Conservation (phyloP, 495 filamentous ascomycete genomes). For the Neurospora sp. region DNA sequence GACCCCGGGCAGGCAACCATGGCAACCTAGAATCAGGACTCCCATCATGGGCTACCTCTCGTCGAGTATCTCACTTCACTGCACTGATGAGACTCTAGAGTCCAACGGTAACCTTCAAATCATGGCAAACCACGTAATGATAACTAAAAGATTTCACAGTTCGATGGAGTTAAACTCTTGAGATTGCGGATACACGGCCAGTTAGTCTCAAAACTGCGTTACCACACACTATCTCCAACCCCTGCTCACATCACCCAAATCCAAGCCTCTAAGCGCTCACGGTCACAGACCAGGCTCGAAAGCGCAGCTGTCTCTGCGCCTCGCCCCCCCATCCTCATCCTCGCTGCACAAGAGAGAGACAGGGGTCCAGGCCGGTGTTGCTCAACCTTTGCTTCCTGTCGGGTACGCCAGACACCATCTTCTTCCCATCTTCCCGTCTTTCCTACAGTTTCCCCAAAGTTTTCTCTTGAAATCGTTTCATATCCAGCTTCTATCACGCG, state of each 20-base stretch:
- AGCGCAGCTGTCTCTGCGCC: constrained; percentile 1
- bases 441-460: background rate
- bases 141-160: background rate
- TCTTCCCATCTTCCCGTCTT: background rate
- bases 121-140: background rate
- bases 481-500: background rate
- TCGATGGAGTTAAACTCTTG: background rate
- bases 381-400: background rate
- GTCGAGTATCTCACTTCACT: background rate
- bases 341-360: background rate
- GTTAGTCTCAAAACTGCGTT: background rate
- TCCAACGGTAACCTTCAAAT: background rate
- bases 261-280: constrained; percentile 1
- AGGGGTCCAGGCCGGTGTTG: background rate
- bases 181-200: background rate
- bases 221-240: background rate
- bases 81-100: background rate
- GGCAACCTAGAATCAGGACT: background rate
- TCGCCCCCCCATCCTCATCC: background rate
- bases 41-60: background rate
- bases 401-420: background rate
- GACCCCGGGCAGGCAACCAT: background rate
- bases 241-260: background rate
- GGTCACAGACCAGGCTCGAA: constrained; percentile 3
- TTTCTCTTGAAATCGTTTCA: background rate